Conservation (phyloP, 2,329 filamentous ascomycete species). For the Epichloe scottii region DNA sequence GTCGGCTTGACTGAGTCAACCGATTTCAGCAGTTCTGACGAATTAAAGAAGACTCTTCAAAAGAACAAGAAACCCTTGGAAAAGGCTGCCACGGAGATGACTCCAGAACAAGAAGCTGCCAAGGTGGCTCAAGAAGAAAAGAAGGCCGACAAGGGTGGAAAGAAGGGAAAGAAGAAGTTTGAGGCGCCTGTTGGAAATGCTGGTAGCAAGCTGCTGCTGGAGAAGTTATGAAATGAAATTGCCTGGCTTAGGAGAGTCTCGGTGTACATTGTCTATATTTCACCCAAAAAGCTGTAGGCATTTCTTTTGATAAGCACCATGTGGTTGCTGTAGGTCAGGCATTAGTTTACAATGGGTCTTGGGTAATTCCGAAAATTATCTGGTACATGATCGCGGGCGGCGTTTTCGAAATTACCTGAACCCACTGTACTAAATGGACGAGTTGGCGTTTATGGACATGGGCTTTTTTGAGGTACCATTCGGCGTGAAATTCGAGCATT, state of each 20-base stretch:
- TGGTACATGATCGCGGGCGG: no score
- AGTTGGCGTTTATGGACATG: conserved; percentile 1
- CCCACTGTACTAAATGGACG: conserved; percentile 2
- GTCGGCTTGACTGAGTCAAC: conserved; percentile 67
- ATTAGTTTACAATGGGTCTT: no score
- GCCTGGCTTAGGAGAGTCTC: neutral
- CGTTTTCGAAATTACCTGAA: no score
- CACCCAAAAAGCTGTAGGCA: neutral
- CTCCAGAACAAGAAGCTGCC: conserved; percentile 36
- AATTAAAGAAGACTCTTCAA: conserved; percentile 57
- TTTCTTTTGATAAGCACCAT: neutral
- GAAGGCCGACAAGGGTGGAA: conserved; percentile 29
- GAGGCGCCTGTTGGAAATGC: conserved; percentile 44
- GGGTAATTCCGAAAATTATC: no score
- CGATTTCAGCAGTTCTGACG: conserved; percentile 53
- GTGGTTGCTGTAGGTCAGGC: neutral
- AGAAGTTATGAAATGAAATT: conserved; percentile 34
- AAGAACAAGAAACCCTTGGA: conserved; percentile 61
- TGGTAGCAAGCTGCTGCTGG: conserved; percentile 48
- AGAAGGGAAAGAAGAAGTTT: conserved; percentile 30
- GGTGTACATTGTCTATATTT: neutral
- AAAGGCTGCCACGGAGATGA: conserved; percentile 51
- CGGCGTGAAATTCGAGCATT: neutral
- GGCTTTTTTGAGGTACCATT: neutral
- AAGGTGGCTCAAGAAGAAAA: conserved; percentile 35